Evolutionary conservation across 495 filamentous ascomycete genomes (phyloP).

Genomic region (Aspergillus taichungensis): DNA sequence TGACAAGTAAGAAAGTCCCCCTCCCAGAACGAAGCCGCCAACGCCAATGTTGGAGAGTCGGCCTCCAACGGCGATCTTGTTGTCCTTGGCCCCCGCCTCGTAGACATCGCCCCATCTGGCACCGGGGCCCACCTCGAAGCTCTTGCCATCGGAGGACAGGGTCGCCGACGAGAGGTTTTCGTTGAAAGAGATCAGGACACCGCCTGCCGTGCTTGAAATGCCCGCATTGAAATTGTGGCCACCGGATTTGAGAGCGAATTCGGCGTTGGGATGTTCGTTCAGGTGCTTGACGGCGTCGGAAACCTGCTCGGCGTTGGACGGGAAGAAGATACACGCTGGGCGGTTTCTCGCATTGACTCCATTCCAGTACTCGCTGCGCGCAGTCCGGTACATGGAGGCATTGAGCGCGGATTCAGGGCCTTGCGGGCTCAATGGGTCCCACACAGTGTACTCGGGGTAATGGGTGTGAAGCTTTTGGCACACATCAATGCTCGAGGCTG

Average conservation of each 20-base stretch:
- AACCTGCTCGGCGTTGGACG: slow-evolving; percentile 12
- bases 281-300: slow-evolving; percentile 10
- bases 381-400: not conserved
- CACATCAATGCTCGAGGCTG: not conserved
- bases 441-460: slow-evolving; percentile 4
- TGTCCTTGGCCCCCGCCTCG: slow-evolving; percentile 14
- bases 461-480: not conserved
- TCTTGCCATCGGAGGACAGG: slow-evolving; percentile 3
- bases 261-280: slow-evolving; percentile 4
- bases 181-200: slow-evolving; percentile 12
- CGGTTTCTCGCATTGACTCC: slow-evolving; percentile 5
- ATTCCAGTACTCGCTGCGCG: slow-evolving; percentile 7
- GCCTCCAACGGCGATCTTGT: slow-evolving; percentile 26
- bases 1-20: slow-evolving; percentile 13
- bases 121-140: slow-evolving; percentile 22
- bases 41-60: slow-evolving; percentile 27
- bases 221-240: slow-evolving; percentile 16
- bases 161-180: slow-evolving; percentile 6
- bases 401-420: not conserved
- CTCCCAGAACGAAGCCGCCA: slow-evolving; percentile 27
- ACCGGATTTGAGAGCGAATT: slow-evolving; percentile 15
- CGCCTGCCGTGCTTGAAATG: slow-evolving; percentile 13
- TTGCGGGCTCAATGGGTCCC: not conserved
- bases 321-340: slow-evolving; percentile 13
- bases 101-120: slow-evolving; percentile 28